phyloP scores from a whole-genome alignment of 2,329 filamentous ascomycete species.

The Fusarium torulosum region DNA sequence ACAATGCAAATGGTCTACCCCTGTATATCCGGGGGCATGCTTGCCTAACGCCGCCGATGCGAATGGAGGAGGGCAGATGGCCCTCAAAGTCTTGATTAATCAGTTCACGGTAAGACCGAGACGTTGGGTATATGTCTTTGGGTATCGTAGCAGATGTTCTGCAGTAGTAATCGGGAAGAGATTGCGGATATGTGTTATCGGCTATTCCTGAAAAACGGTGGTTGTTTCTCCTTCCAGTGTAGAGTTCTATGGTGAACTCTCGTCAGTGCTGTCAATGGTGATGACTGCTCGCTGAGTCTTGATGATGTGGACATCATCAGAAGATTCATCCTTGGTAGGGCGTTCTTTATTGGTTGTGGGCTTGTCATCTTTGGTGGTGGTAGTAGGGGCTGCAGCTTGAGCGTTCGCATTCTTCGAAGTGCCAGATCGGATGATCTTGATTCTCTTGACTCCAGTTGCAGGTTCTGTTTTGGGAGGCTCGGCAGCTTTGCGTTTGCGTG shows the following conservation, averaged over 20 bases:
- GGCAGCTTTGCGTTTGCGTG: slow-evolving; percentile 16
- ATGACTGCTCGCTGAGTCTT: slow-evolving; percentile 23
- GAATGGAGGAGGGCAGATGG: slow-evolving; percentile 16
- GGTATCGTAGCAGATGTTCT: slow-evolving; percentile 44
- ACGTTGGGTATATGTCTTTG: slow-evolving; percentile 28
- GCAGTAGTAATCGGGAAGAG: slow-evolving; percentile 24
- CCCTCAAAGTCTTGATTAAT: slow-evolving; percentile 22
- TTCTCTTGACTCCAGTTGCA: slow-evolving; percentile 11
- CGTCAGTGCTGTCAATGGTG: slow-evolving; percentile 39
- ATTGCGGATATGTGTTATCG: slow-evolving; percentile 9
- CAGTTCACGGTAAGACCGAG: slow-evolving; percentile 11
- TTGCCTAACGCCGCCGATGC: slow-evolving; percentile 41
- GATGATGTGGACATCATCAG: slow-evolving; percentile 23
- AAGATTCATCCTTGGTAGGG: slow-evolving; percentile 12
- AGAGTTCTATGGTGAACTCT: slow-evolving; percentile 33
- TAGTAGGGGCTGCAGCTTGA: background rate
- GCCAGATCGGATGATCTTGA: slow-evolving; percentile 15
- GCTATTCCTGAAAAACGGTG: slow-evolving; percentile 7
- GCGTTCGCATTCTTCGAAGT: slow-evolving; percentile 6
- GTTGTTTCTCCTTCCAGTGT: slow-evolving; percentile 5
- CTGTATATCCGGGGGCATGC: slow-evolving; percentile 19
- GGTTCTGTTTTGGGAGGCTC: slow-evolving; percentile 13
- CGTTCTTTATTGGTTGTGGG: slow-evolving; percentile 4
- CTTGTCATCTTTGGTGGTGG: background rate
- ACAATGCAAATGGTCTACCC: slow-evolving; percentile 20